phyloP scores from a whole-genome alignment of 78 protist genomes.

The Isochrysis galbana region DNA sequence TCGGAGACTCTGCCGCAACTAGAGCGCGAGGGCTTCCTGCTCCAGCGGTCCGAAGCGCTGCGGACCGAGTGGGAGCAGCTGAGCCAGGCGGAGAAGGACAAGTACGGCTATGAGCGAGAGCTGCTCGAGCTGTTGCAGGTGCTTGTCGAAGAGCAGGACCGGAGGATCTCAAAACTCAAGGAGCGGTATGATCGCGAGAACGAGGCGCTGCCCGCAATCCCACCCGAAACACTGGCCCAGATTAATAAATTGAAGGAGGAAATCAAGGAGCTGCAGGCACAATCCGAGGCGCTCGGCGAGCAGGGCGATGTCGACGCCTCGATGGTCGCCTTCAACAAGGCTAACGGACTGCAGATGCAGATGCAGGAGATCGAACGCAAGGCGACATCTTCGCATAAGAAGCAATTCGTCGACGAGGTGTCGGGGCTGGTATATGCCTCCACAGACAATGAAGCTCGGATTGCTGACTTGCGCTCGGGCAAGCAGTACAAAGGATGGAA shows the following conservation, averaged over 20 bases:
- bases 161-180: neutral
- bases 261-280: slow-evolving; percentile 17
- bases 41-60: neutral
- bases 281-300: slow-evolving; percentile 23
- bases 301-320: neutral
- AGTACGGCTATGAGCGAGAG: slow-evolving; percentile 16
- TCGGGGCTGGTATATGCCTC: neutral
- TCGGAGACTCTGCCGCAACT: slow-evolving; percentile 3
- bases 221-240: neutral
- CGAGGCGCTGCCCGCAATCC: neutral
- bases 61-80: neutral
- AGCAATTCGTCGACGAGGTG: slow-evolving; percentile 5
- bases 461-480: slow-evolving; percentile 15
- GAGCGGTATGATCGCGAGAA: neutral
- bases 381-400: neutral
- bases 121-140: neutral
- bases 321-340: neutral
- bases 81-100: neutral
- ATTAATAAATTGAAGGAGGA: neutral
- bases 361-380: neutral
- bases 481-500: slow-evolving; percentile 1
- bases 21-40: neutral
- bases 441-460: neutral
- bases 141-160: slow-evolving; percentile 17
- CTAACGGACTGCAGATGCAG: neutral